A percentile compares a stretch with the other conserved stretches of the same genome.
Conservation (phyloP, 2,329 filamentous ascomycete genomes). For the Lecanosticta acicola region DNA sequence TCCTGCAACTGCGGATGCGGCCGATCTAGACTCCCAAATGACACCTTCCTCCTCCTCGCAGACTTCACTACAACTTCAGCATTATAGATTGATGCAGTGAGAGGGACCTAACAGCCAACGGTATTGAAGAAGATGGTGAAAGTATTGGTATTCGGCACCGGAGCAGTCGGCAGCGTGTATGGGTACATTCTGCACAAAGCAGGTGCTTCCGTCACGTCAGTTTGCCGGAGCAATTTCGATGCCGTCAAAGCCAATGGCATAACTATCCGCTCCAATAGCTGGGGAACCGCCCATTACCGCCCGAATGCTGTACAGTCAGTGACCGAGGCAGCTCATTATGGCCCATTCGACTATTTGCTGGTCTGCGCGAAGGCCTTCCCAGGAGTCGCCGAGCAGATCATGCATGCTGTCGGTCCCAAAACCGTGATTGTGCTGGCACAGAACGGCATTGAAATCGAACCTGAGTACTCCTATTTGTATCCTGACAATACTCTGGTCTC, state of each 20-base stretch:
- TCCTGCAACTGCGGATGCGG: neutral
- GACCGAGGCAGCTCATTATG: slow-evolving; percentile 29
- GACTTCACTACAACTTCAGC: neutral
- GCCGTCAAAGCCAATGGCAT: slow-evolving; percentile 36
- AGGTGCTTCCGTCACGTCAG: slow-evolving; percentile 34
- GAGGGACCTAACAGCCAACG: neutral
- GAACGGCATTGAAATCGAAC: slow-evolving; percentile 1
- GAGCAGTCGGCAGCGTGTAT: slow-evolving; percentile 38
- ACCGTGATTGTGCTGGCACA: neutral
- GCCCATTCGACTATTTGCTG: slow-evolving; percentile 43
- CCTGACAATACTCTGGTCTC: neutral
- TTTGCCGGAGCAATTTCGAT: slow-evolving; percentile 41
- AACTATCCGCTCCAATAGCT: slow-evolving; percentile 35
- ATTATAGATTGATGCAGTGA: neutral
- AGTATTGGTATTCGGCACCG: slow-evolving; percentile 38
- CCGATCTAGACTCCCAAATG: neutral
- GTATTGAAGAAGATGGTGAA: slow-evolving; percentile 9
- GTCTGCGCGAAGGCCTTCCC: slow-evolving; percentile 44
- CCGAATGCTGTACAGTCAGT: slow-evolving; percentile 32
- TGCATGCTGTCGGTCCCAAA: neutral
- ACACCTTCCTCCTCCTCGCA: neutral
- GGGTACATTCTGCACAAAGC: slow-evolving; percentile 36
- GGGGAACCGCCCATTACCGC: slow-evolving; percentile 31
- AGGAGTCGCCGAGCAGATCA: slow-evolving; percentile 21
- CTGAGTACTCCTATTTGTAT: neutral